Conservation (phyloP, 345 rosid species). For the Sonneratia alba region DNA sequence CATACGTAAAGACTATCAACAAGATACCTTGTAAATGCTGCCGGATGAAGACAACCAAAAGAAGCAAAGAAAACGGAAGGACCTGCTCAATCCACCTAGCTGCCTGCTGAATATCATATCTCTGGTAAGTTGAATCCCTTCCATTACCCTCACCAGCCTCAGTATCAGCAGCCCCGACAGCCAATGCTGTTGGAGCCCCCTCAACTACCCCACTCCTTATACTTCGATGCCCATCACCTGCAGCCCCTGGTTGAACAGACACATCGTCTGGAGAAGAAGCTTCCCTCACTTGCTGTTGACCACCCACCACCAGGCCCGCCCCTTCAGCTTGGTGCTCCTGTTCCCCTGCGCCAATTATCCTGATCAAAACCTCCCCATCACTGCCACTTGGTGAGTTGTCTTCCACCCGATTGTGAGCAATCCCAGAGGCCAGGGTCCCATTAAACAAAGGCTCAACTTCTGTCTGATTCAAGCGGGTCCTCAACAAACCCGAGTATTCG, state of each 20-base stretch:
- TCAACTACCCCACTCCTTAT: slow-evolving; percentile 40
- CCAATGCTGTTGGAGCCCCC: slow-evolving; percentile 35
- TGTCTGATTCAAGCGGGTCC: slow-evolving; percentile 39
- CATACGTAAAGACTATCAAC: background rate
- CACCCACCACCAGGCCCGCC: slow-evolving; percentile 44
- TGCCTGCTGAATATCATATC: slow-evolving; percentile 99
- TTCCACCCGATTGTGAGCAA: slow-evolving; percentile 24
- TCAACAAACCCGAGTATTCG: slow-evolving; percentile 87
- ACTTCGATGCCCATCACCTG: slow-evolving; percentile 33
- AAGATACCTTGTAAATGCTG: slow-evolving; percentile 93
- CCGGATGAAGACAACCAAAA: slow-evolving; percentile 94
- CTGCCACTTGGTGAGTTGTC: slow-evolving; percentile 24
- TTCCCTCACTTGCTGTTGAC: slow-evolving; percentile 48
- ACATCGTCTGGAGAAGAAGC: slow-evolving; percentile 26
- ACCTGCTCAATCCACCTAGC: slow-evolving; percentile 99
- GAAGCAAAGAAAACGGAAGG: slow-evolving; percentile 94
- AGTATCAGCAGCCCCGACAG: slow-evolving; percentile 27
- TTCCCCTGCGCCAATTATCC: slow-evolving; percentile 85
- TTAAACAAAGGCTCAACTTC: slow-evolving; percentile 46
- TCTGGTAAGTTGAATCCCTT: slow-evolving; percentile 87
- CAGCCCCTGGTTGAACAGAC: slow-evolving; percentile 16
- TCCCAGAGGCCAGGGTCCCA: slow-evolving; percentile 12
- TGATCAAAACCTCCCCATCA: slow-evolving; percentile 82
- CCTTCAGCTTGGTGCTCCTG: slow-evolving; percentile 48
- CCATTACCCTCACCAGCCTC: slow-evolving; percentile 44